Percentiles rank a stretch among this genome's conserved stretches.
Conservation (phyloP, 2,329 filamentous ascomycete genomes). For the Ampelomyces quisqualis region DNA sequence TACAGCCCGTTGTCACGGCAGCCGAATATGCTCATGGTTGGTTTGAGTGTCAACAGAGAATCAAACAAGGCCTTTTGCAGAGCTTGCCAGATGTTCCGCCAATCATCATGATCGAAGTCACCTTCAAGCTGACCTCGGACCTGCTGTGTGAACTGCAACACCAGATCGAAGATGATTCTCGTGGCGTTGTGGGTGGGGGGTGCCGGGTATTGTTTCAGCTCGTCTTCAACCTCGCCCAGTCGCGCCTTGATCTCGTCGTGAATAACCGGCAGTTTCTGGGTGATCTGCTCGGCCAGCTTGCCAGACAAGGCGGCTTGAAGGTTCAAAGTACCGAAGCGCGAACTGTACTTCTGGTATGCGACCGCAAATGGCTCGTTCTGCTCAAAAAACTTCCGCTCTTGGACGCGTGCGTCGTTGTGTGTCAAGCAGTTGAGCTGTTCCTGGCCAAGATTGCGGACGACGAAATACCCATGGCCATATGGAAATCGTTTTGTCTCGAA, state of each 20-base stretch:
- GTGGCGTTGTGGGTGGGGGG: conserved; percentile 65
- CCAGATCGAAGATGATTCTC: conserved; percentile 61
- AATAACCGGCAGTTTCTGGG: conserved; percentile 46
- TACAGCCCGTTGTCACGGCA: conserved; percentile 16
- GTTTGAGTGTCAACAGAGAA: conserved; percentile 34
- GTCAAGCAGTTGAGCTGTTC: conserved; percentile 51
- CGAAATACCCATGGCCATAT: conserved; percentile 76
- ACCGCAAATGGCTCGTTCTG: conserved; percentile 49
- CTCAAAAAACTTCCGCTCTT: conserved; percentile 56
- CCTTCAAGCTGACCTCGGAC: conserved; percentile 59
- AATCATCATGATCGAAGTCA: conserved; percentile 43
- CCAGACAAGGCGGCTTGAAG: conserved; percentile 53
- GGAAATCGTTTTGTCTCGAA: conserved; percentile 62
- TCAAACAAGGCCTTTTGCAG: conserved; percentile 56
- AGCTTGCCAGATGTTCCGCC: conserved; percentile 48
- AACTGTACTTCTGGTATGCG: conserved; percentile 41
- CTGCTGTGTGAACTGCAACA: conserved; percentile 58
- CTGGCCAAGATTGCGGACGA: conserved; percentile 64
- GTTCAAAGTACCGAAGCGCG: conserved; percentile 55
- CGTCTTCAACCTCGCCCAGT: conserved; percentile 54
- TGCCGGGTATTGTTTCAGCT: conserved; percentile 64
- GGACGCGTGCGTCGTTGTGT: conserved; percentile 50
- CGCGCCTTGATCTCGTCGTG: conserved; percentile 48
- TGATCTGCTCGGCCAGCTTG: conserved; percentile 50
- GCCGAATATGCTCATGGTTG: conserved; percentile 20